A percentile compares a stretch with the other conserved stretches of the same genome.
phyloP scores from a whole-genome alignment of 1,284 basidiomycete genomes.

The Heterobasidion occidentale region DNA sequence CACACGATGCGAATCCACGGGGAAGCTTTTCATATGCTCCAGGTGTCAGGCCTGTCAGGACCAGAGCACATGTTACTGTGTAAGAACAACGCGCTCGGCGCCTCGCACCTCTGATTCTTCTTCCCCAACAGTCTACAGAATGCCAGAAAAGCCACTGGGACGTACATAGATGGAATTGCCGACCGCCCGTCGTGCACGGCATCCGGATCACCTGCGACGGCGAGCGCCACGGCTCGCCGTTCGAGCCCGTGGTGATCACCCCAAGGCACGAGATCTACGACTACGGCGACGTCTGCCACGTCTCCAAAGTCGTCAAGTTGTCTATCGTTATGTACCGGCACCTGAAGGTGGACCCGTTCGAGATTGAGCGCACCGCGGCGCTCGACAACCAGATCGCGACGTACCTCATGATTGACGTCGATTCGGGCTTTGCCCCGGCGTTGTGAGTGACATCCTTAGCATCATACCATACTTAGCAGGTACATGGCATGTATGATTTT shows the following conservation, averaged over 20 bases:
- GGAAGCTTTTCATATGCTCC: too few species aligned
- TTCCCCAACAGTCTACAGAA: neutral
- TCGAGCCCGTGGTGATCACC: neutral
- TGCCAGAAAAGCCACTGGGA: neutral
- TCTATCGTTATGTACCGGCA: neutral
- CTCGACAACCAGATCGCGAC: constrained; percentile 1
- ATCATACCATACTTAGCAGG: neutral
- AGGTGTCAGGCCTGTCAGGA: too few species aligned
- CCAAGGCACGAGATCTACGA: neutral
- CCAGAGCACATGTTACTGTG: too few species aligned
- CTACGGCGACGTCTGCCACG: neutral
- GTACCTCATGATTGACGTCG: constrained; percentile 1
- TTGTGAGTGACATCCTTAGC: neutral
- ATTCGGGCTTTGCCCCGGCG: neutral
- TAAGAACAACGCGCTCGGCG: too few species aligned
- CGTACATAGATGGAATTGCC: neutral
- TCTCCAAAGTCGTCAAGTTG: neutral
- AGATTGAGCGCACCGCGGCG: neutral
- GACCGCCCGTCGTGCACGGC: neutral
- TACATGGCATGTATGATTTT: neutral
- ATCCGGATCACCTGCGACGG: neutral
- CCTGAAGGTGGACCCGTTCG: neutral
- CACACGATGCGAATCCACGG: too few species aligned
- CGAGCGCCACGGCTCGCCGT: neutral
- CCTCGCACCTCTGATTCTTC: neutral